These are phyloP conservation scores for Aspergillus haitiensis DNA, from an alignment of 495 filamentous ascomycete species.

Conservation along the genomic window DNA sequence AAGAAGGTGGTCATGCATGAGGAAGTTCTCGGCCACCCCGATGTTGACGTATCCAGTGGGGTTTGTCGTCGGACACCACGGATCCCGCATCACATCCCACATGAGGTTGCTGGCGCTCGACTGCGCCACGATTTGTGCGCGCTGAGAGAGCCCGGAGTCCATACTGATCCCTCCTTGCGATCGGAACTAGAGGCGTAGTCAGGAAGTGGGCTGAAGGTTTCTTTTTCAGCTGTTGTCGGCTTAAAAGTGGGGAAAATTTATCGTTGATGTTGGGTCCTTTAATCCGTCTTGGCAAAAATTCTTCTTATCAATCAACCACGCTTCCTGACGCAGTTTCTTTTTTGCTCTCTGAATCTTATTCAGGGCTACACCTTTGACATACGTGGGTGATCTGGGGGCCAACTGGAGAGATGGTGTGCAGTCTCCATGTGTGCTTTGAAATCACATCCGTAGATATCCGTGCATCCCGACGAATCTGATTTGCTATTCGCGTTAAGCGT, in stretches of 20 bases:
- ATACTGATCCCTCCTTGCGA: background rate
- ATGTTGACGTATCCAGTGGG: constrained; percentile 41
- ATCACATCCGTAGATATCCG: too few species aligned
- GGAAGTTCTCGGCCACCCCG: constrained; percentile 42
- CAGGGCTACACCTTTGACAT: background rate
- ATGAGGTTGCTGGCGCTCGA: background rate
- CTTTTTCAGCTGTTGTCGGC: background rate
- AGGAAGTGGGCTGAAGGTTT: background rate
- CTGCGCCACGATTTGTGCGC: background rate
- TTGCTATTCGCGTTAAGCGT: too few species aligned
- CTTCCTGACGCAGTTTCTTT: background rate
- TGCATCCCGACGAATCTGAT: too few species aligned
- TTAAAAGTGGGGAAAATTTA: background rate
- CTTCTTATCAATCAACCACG: too few species aligned
- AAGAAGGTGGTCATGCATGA: constrained; percentile 41
- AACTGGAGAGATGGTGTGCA: too few species aligned
- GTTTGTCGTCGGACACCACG: constrained; percentile 38
- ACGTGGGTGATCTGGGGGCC: background rate
- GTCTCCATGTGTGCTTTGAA: too few species aligned
- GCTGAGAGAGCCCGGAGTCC: background rate
- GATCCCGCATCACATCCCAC: constrained; percentile 6
- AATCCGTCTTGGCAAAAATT: background rate
- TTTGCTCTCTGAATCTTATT: background rate
- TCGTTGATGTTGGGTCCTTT: too few species aligned
- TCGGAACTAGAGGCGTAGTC: background rate